These are phyloP conservation scores for Blastomyces gilchristii DNA, from an alignment of 2,329 filamentous ascomycete genomes.

Conservation along the genomic window DNA sequence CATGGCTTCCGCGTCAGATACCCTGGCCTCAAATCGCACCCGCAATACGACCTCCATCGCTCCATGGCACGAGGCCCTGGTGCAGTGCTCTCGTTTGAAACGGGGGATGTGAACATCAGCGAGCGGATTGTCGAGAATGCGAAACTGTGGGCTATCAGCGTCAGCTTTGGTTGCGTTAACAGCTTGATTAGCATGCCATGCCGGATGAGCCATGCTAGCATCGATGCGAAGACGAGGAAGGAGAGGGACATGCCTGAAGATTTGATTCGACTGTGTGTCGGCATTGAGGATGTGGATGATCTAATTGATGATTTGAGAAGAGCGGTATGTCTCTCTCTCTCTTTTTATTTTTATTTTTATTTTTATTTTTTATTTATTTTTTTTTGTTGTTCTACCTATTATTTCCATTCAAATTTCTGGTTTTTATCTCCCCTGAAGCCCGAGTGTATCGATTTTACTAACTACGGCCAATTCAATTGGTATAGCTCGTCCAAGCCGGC, in stretches of 20 bases:
- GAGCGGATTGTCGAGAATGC: conserved; percentile 92
- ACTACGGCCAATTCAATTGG: conserved; percentile 3
- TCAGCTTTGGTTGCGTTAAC: conserved; percentile 97
- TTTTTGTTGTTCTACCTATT: neutral
- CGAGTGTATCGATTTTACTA: conserved; percentile 2
- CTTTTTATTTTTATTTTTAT: no score
- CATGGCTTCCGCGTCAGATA: conserved; percentile 93
- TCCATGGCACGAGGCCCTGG: conserved; percentile 90
- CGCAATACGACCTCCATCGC: conserved; percentile 93
- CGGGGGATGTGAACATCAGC: conserved; percentile 69
- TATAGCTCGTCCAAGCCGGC: conserved; percentile 79
- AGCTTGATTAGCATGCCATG: conserved; percentile 98
- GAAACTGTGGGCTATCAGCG: conserved; percentile 85
- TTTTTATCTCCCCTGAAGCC: conserved; percentile 19
- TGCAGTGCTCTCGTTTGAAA: conserved; percentile 92
- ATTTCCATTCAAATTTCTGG: neutral
- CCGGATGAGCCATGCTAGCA: conserved; percentile 98
- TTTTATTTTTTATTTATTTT: no score
- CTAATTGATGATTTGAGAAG: conserved; percentile 84
- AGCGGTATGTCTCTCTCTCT: conserved; percentile 57
- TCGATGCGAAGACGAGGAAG: conserved; percentile 83
- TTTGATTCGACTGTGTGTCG: conserved; percentile 88
- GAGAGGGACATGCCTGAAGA: conserved; percentile 93
- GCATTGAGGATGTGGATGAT: conserved; percentile 88
- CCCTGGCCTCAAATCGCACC: conserved; percentile 85